Conservation (phyloP, 352 stramenopile genomes). For the Thalassiosira hispida region DNA sequence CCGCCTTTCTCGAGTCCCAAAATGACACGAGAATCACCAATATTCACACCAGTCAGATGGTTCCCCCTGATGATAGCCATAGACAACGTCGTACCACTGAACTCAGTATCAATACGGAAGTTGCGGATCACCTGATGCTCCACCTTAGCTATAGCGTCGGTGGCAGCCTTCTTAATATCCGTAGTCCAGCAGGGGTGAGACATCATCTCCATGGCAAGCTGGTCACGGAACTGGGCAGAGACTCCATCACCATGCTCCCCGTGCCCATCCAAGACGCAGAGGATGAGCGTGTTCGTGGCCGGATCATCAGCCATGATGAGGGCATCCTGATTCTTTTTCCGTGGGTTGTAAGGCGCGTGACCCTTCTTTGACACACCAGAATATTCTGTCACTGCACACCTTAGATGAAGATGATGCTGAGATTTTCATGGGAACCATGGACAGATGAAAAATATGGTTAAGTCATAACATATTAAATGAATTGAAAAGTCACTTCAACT, state of each 20-base stretch:
- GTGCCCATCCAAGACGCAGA: conserved; percentile 96
- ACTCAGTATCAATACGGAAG: conserved; percentile 92
- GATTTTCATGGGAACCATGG: not conserved
- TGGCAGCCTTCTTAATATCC: conserved; percentile 79
- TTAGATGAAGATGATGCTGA: conserved; percentile 56
- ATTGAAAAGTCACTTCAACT: not conserved
- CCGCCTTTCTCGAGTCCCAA: conserved; percentile 85
- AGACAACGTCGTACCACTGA: conserved; percentile 88
- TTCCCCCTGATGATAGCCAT: conserved; percentile 88
- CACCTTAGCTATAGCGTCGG: conserved; percentile 83
- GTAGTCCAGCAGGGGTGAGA: conserved; percentile 88
- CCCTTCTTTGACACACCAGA: conserved; percentile 89
- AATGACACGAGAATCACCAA: conserved; percentile 96
- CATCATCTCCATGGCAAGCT: conserved; percentile 91
- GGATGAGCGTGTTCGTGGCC: conserved; percentile 90
- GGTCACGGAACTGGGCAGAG: conserved; percentile 89
- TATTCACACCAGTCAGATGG: conserved; percentile 93
- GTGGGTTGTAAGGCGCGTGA: conserved; percentile 92
- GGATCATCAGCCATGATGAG: conserved; percentile 94
- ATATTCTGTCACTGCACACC: conserved; percentile 86
- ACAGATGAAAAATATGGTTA: not conserved
- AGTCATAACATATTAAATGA: not conserved
- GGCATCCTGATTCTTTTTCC: conserved; percentile 98
- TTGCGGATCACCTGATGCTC: conserved; percentile 90
- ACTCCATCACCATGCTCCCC: conserved; percentile 94